Evolutionary conservation across 2,329 filamentous ascomycete genomes (phyloP), one percentile per base, ranked within the genome.

Genomic region (Ascocoryne sarcoides): DNA sequence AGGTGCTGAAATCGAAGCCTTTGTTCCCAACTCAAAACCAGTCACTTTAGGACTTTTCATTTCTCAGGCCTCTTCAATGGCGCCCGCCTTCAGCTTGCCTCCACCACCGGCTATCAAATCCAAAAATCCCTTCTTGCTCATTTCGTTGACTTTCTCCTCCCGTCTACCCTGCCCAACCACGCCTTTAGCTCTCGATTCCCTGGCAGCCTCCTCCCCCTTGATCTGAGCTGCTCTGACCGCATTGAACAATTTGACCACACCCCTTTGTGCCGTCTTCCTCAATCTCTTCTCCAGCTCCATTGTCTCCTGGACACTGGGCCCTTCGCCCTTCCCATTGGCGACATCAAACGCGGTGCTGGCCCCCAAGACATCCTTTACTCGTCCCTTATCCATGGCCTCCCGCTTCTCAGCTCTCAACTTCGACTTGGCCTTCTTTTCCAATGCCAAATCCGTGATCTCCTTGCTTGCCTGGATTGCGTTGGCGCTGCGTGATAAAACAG

Each of bases 201-300:
- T 76, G 58, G 84, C 80, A 4, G 87, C 83, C 62, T 90, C 80
- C 44, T 82, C 76, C 2, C 83, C 89, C 62, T 89, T 85, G 42
- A 95, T 84, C 65, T 98, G 92, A 10, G 92, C 89, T 16, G 86
- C 86, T 32, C 90, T 73, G 21, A 98, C 88, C 0, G 92, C 92
- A 62, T 96, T 95, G 66, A 98, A 98, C 43, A 98, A 70, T 69
- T 90, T 93, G 17, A 96, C 82, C 30, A 98, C 92, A 75, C 90
- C 90, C 40, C 87, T 75, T 64, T 95, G 87, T 32, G 89, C 89
- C 36, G 85, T 87, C 68, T 94, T 92, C 56, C 84, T 78, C 57
- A 96, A 62, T 48, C 77, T 70, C 65, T 80, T 82, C 69, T 96
- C 90, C 54, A 80, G 75, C 57, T 84, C 85, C 56, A 77, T 60